phyloP scores from a whole-genome alignment of 192 early-diverging fungal genomes.

The Podochytrium sp. region DNA sequence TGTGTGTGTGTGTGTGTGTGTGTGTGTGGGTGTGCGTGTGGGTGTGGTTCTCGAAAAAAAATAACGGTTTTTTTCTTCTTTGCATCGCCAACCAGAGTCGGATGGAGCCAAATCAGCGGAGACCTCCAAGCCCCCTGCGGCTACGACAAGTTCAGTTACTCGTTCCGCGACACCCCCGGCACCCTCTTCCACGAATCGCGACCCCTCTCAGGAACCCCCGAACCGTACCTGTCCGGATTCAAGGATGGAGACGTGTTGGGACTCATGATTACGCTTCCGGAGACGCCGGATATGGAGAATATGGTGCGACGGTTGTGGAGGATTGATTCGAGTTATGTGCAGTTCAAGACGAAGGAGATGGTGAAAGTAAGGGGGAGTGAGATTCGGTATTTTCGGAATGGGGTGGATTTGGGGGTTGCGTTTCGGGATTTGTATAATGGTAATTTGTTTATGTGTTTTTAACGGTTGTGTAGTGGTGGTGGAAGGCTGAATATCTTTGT shows the following conservation, averaged over 20 bases:
- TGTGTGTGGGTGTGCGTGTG: background rate
- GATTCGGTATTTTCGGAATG: slow-evolving; percentile 72
- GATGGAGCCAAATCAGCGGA: slow-evolving; percentile 79
- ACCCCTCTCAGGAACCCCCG: background rate
- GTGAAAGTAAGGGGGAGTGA: slow-evolving; percentile 52
- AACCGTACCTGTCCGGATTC: too few species aligned
- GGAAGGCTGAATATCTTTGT: too few species aligned
- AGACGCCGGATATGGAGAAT: slow-evolving; percentile 26
- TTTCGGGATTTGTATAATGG: slow-evolving; percentile 68
- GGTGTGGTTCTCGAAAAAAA: too few species aligned
- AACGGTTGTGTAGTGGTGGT: too few species aligned
- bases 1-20: background rate
- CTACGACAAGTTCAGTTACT: slow-evolving; percentile 74
- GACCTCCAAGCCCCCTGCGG: slow-evolving; percentile 79
- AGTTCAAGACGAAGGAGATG: slow-evolving; percentile 38
- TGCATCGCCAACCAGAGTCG: slow-evolving; percentile 65
- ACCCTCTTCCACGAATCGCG: slow-evolving; percentile 65
- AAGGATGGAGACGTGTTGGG: slow-evolving; percentile 45
- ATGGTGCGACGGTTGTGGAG: slow-evolving; percentile 44
- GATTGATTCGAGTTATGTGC: slow-evolving; percentile 28
- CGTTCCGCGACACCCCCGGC: slow-evolving; percentile 66
- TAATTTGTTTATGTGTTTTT: slow-evolving; percentile 14
- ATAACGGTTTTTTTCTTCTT: too few species aligned
- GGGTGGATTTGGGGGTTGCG: slow-evolving; percentile 64
- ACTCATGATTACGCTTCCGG: slow-evolving; percentile 41